Conservation (phyloP, 2,329 filamentous ascomycete species). For the Eurotiales sp. region DNA sequence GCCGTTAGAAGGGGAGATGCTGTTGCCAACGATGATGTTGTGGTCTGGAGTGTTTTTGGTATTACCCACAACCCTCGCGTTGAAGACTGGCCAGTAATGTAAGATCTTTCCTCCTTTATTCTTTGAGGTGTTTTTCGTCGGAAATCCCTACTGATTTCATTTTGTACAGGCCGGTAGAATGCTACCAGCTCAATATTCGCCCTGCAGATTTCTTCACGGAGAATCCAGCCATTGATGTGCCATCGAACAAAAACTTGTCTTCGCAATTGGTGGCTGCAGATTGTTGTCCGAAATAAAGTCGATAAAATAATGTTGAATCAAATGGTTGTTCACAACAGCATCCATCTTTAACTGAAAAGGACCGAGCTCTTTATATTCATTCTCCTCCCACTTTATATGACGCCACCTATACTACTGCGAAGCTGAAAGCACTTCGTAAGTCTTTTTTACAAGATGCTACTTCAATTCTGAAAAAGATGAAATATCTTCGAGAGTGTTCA, state of each 20-base stretch:
- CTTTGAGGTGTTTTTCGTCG: not conserved
- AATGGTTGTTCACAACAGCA: too few relatives aligned
- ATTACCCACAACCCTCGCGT: constrained; percentile 44
- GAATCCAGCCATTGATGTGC: constrained; percentile 54
- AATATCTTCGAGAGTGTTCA: too few relatives aligned
- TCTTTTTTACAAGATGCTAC: too few relatives aligned
- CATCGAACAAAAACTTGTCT: constrained; percentile 35
- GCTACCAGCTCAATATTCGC: constrained; percentile 40
- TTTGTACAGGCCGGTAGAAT: constrained; percentile 33
- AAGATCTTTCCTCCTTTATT: constrained; percentile 15
- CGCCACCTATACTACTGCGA: too few relatives aligned
- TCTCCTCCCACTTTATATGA: too few relatives aligned
- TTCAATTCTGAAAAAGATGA: too few relatives aligned
- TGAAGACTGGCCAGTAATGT: constrained; percentile 46
- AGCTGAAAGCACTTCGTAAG: too few relatives aligned
- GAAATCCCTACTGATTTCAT: not conserved
- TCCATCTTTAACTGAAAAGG: too few relatives aligned
- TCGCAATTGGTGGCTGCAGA: constrained; percentile 29
- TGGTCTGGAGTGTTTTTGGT: constrained; percentile 44
- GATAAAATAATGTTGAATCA: not conserved
- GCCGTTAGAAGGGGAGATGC: constrained; percentile 30
- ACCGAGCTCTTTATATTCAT: too few relatives aligned
- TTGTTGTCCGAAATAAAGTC: constrained; percentile 30
- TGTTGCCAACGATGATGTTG: constrained; percentile 39
- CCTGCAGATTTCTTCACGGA: constrained; percentile 53